Evolutionary conservation across 2,329 filamentous ascomycete species (phyloP).

Genomic region (Blastomyces gilchristii): DNA sequence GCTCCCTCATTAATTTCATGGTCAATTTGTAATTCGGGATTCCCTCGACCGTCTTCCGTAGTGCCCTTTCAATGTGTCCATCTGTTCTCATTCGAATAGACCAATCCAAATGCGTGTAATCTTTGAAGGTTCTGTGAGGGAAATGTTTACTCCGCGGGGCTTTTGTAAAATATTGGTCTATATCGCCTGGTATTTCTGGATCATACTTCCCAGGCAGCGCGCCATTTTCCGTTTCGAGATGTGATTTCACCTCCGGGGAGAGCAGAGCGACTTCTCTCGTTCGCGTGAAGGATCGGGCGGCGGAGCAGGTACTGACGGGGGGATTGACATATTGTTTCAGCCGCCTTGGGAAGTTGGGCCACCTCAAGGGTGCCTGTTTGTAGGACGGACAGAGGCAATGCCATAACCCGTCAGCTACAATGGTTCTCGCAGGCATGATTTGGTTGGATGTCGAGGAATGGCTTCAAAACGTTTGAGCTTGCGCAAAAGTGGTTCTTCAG

Average conservation of each 20-base stretch:
- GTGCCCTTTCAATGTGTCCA: constrained; percentile 21
- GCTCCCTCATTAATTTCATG: constrained; percentile 27
- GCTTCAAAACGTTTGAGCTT: neutral
- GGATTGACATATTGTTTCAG: neutral
- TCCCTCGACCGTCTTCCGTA: constrained; percentile 21
- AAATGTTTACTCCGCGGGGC: neutral
- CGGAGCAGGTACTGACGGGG: neutral
- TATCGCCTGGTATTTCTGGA: neutral
- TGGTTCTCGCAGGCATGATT: constrained; percentile 26
- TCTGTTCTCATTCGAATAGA: constrained; percentile 8
- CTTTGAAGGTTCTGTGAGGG: constrained; percentile 4
- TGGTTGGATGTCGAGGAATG: neutral
- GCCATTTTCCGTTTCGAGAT: neutral
- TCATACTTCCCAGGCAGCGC: neutral
- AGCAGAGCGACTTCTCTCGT: neutral
- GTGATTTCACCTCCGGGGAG: neutral
- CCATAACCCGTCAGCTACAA: constrained; percentile 33
- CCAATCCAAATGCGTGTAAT: constrained; percentile 16
- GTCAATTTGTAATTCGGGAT: constrained; percentile 21
- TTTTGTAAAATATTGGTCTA: neutral
- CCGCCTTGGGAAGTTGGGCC: neutral
- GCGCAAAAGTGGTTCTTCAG: neutral
- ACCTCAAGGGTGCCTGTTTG: constrained; percentile 6
- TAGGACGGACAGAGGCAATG: constrained; percentile 34
- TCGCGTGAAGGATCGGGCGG: neutral